A percentile compares a stretch with the other conserved stretches of the same genome.
These are phyloP conservation scores for Boechera stricta DNA, from an alignment of 345 rosid genomes.

Conservation along the genomic window DNA sequence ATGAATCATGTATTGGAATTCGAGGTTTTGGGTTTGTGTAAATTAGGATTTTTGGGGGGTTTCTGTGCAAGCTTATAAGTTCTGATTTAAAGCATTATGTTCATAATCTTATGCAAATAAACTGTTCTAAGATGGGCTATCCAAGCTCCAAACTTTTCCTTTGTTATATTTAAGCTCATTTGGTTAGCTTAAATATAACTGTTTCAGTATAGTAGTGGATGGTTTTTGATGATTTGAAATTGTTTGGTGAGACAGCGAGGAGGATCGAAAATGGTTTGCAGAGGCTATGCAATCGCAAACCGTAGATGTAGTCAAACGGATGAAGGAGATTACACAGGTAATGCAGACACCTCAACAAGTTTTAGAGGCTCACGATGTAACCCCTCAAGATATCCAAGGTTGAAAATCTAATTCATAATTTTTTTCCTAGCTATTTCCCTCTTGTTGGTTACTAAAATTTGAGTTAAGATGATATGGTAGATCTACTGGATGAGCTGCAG, in stretches of 20 bases:
- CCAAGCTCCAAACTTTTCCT: not conserved
- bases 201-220: not conserved
- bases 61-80: not conserved
- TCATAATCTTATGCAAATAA: not conserved
- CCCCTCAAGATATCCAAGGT: slow-evolving; percentile 76
- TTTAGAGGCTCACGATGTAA: slow-evolving; percentile 76
- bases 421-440: not conserved
- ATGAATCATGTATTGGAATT: not conserved
- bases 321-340: slow-evolving; percentile 90
- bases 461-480: slow-evolving; percentile 29
- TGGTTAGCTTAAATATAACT: not conserved
- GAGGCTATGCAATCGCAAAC: slow-evolving; percentile 91
- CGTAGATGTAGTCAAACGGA: slow-evolving; percentile 73
- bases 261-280: slow-evolving; percentile 87
- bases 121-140: not conserved
- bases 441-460: not conserved
- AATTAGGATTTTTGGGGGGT: not conserved
- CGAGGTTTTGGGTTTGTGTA: not conserved
- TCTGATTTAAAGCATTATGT: not conserved
- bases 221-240: not conserved
- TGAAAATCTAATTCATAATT: not conserved
- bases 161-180: not conserved
- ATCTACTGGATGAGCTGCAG: slow-evolving; percentile 44
- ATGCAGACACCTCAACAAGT: slow-evolving; percentile 76
- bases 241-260: slow-evolving; percentile 59